These are phyloP conservation scores for Dendrostoma leiphaemia DNA, from an alignment of 2,329 filamentous ascomycete genomes.

Conservation along the genomic window DNA sequence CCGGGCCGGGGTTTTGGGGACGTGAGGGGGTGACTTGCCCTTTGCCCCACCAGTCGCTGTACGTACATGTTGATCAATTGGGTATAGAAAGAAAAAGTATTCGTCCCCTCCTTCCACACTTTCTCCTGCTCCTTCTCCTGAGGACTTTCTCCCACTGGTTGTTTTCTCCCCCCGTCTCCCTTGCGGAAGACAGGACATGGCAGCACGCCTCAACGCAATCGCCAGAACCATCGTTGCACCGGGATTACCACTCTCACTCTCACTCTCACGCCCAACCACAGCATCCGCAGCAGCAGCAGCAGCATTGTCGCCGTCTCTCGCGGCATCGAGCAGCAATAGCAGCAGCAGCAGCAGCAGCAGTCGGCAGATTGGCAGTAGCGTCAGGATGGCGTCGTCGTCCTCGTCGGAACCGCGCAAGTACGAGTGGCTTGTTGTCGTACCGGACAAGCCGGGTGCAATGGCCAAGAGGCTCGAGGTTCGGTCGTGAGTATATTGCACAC, in stretches of 20 bases:
- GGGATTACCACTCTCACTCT: neutral
- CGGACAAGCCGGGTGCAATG: slow-evolving; percentile 60
- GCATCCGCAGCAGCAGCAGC: neutral
- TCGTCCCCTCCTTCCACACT: too few species aligned
- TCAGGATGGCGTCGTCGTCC: slow-evolving; percentile 10
- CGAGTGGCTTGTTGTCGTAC: slow-evolving; percentile 69
- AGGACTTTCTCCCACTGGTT: neutral
- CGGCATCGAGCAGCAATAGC: too few species aligned
- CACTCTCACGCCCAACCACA: slow-evolving; percentile 5
- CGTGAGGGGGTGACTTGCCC: too few species aligned
- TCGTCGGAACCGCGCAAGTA: slow-evolving; percentile 36
- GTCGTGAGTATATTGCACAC: slow-evolving; percentile 40
- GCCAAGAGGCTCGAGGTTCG: slow-evolving; percentile 62
- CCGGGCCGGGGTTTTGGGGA: too few species aligned
- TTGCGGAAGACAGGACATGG: slow-evolving; percentile 5
- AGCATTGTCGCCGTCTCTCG: too few species aligned
- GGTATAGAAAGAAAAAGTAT: too few species aligned
- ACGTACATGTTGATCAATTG: too few species aligned
- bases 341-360: neutral
- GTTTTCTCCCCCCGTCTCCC: neutral
- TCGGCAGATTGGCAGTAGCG: too few species aligned
- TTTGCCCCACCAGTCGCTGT: too few species aligned
- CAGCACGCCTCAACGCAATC: slow-evolving; percentile 9
- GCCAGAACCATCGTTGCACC: slow-evolving; percentile 1
- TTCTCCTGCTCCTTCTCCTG: too few species aligned